Evolutionary conservation across 148 eudicot species (phyloP).

Genomic region (Camellia japonica): DNA sequence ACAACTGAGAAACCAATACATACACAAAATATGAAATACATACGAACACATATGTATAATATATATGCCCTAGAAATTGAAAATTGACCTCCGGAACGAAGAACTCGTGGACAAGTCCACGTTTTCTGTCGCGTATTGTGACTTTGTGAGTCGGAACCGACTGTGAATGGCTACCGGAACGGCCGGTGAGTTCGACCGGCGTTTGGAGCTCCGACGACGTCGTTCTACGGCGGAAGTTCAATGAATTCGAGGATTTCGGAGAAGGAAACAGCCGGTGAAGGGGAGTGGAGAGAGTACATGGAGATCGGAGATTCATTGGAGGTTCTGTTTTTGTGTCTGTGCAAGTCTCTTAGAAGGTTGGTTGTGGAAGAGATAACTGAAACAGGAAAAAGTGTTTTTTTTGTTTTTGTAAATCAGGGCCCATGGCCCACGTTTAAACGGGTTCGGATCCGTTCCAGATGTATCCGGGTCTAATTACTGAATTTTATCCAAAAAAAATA

Average conservation of each 20-base stretch:
- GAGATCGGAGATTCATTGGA: slow-evolving; percentile 46
- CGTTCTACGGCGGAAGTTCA: slow-evolving; percentile 30
- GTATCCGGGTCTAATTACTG: too few relatives aligned
- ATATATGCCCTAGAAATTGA: slow-evolving; percentile 9
- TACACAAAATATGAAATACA: not conserved
- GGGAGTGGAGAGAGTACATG: slow-evolving; percentile 23
- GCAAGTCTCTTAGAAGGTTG: not conserved
- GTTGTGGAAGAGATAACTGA: slow-evolving; percentile 14
- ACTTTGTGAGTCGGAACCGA: slow-evolving; percentile 63
- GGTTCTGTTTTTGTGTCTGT: not conserved
- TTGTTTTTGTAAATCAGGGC: not conserved
- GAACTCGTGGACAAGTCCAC: slow-evolving; percentile 75
- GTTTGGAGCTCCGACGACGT: slow-evolving; percentile 47
- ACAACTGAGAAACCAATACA: not conserved
- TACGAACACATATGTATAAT: not conserved
- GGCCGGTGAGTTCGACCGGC: slow-evolving; percentile 23
- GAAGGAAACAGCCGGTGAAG: slow-evolving; percentile 26
- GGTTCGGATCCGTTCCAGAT: too few relatives aligned
- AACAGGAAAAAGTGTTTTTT: not conserved
- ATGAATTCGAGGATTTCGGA: slow-evolving; percentile 12
- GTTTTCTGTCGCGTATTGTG: slow-evolving; percentile 72
- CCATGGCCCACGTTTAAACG: not conserved
- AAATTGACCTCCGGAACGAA: slow-evolving; percentile 74
- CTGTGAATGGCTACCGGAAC: slow-evolving; percentile 17
- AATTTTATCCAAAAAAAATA: too few relatives aligned